Conservation (phyloP, 345 rosid species). For the Hypericum perforatum region DNA sequence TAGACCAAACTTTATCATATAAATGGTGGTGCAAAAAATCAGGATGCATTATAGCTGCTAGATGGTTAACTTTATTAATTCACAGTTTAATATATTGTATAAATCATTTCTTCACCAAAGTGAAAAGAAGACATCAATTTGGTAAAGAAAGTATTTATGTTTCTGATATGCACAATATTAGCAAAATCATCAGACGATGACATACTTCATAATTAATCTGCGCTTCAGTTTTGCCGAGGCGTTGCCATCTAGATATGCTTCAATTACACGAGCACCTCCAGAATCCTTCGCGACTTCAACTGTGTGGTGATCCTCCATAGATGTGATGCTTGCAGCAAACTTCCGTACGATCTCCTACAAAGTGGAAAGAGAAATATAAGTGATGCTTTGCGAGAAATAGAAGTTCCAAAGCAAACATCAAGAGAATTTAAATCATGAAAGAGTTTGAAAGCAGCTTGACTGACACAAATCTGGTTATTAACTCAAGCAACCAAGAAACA, state of each 20-base stretch:
- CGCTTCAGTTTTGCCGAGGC: conserved; percentile 69
- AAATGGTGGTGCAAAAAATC: background rate
- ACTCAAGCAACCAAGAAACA: too few relatives aligned
- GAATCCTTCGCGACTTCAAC: conserved; percentile 66
- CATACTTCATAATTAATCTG: conserved; percentile 66
- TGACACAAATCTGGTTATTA: too few relatives aligned
- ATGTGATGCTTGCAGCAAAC: conserved; percentile 51
- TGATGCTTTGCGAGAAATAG: background rate
- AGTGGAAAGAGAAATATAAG: conserved; percentile 8
- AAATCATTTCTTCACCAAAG: too few relatives aligned
- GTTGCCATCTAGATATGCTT: conserved; percentile 68
- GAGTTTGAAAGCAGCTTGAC: background rate
- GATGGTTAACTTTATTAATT: too few relatives aligned
- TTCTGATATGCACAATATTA: conserved; percentile 5
- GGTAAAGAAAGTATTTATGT: too few relatives aligned
- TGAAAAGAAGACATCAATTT: too few relatives aligned
- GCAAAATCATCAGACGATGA: background rate
- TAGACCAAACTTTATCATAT: background rate
- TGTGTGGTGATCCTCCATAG: conserved; percentile 62
- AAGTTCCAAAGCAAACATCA: conserved; percentile 5
- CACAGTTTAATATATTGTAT: too few relatives aligned
- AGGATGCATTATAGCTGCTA: background rate
- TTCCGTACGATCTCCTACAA: conserved; percentile 69
- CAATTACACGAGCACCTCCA: conserved; percentile 78
- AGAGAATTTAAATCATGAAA: background rate